Evolutionary conservation across 1,284 basidiomycete species (phyloP), one percentile per base, ranked within the genome.

Genomic region (Rhodotorula sp.): DNA sequence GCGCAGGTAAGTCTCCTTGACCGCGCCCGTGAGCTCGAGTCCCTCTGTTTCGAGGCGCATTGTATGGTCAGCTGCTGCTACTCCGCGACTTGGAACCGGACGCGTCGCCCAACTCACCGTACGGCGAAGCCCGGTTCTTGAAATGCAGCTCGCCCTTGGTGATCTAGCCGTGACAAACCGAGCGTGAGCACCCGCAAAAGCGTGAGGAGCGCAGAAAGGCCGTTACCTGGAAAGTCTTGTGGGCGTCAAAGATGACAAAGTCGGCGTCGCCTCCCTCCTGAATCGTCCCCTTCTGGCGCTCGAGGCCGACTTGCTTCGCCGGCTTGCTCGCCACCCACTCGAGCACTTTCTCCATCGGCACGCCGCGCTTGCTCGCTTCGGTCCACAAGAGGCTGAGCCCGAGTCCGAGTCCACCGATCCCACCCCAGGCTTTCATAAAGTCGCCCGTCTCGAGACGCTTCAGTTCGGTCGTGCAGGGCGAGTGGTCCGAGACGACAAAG

Each of bases 91-190:
- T 34, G 26, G 26, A 14, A 5, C 14, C 23, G 3, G 21, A 26
- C 3, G 56, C 51, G 54, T 16, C 4, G 26, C 16, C 29, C 34
- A 46, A 46, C 65, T 34, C 1, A 71, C 70, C 86, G 79, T 95
- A 97, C 6, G 94, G 91, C 23, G 91, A 91, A 21, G 95, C 80
- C 81, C 94, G 95, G 84, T 97, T 96, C 84, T 92, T 95, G 86
- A 95, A 97, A 71, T 88, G 85, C 23, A 97, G 83, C 26, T 82
- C 80, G 46, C 89, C 87, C 79, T 88, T 87, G 46, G 88, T 88
- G 34, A 93, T 89, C 90, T 92, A 34, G 71, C 16, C 61, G 1
- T 39, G 23, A 10, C 5, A 23, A 39, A 20, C 34, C 18, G 18
- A 7, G 39, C 20, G 31, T 54, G 23, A 62, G 63, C 23, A 12